Evolutionary conservation across 805 yeast species (phyloP).

Genomic region (Barnettozyma populi): DNA sequence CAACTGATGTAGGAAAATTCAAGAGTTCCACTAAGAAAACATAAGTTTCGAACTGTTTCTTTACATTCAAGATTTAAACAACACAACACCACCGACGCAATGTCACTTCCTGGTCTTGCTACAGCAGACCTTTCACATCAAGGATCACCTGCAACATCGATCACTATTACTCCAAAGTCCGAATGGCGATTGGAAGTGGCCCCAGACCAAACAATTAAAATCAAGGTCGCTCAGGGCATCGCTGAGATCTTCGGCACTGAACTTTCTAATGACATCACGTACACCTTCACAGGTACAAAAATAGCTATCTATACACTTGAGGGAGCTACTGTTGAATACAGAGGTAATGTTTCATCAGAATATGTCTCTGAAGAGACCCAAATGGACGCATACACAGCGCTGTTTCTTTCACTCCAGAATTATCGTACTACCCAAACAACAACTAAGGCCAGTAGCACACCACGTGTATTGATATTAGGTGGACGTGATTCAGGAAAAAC

Average conservation of each 20-base stretch:
- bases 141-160: neutral
- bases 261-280: conserved; percentile 64
- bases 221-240: conserved; percentile 57
- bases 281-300: conserved; percentile 49
- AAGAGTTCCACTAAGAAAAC: neutral
- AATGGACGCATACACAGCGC: conserved; percentile 55
- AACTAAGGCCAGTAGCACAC: conserved; percentile 26
- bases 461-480: conserved; percentile 66
- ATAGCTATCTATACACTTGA: conserved; percentile 54
- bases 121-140: neutral
- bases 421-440: conserved; percentile 26
- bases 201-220: conserved; percentile 40
- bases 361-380: conserved; percentile 70
- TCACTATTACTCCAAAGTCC: conserved; percentile 29
- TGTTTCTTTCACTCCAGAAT: conserved; percentile 73
- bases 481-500: conserved; percentile 74
- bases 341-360: conserved; percentile 42
- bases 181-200: conserved; percentile 81
- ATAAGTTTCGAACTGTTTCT: too few species aligned
- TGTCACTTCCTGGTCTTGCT: conserved; percentile 10
- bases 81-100: neutral
- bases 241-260: conserved; percentile 95
- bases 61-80: neutral
- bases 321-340: conserved; percentile 50
- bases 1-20: neutral